phyloP scores from a whole-genome alignment of 225 moss, liverwort and hornwort genomes.

The Physcomitrellopsis africana region DNA sequence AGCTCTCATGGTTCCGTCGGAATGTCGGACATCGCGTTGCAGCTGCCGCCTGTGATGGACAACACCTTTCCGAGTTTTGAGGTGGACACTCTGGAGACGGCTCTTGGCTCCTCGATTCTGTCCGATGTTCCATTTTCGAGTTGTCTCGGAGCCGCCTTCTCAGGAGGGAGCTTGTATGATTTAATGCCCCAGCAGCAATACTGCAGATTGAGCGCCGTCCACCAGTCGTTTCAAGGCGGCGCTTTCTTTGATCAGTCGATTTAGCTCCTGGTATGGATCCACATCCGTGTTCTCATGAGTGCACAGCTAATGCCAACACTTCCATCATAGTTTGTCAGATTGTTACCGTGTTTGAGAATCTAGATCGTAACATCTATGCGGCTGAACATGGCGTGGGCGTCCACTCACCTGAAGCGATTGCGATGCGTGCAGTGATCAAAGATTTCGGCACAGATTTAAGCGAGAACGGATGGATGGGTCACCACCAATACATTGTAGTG shows the following conservation, averaged over 20 bases:
- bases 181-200: constrained; percentile 30
- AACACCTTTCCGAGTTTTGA: constrained; percentile 22
- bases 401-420: background rate
- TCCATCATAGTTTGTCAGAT: background rate
- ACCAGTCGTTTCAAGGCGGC: constrained; percentile 29
- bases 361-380: too few relatives aligned
- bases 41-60: constrained; percentile 32
- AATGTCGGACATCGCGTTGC: constrained; percentile 12
- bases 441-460: constrained; percentile 1
- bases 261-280: constrained; percentile 36
- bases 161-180: constrained; percentile 20
- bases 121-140: constrained; percentile 6
- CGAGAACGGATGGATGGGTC: background rate
- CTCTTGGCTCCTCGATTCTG: constrained; percentile 27
- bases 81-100: constrained; percentile 21
- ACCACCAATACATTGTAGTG: constrained; percentile 17
- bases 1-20: background rate
- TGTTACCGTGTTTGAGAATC: too few relatives aligned
- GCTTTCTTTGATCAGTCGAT: constrained; percentile 27
- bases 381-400: too few relatives aligned
- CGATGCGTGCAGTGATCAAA: constrained; percentile 11
- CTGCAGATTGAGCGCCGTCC: constrained; percentile 43
- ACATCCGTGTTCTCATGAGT: background rate
- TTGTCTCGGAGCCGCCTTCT: background rate
- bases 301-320: background rate